These are phyloP conservation scores for Grifola frondosa DNA, from an alignment of 1,284 basidiomycete species.

Conservation along the genomic window DNA sequence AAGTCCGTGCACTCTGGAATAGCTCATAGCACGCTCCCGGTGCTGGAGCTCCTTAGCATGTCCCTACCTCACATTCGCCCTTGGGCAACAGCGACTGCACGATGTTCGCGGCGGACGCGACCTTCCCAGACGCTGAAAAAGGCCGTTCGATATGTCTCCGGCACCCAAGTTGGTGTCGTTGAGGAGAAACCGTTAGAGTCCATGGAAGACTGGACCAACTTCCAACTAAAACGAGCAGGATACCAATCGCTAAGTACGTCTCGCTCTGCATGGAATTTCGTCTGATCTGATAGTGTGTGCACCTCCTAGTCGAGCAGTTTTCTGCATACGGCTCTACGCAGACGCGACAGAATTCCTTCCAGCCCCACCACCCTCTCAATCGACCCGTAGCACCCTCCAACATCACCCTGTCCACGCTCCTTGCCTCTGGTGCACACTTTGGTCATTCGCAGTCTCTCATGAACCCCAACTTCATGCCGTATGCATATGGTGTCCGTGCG, in stretches of 20 bases:
- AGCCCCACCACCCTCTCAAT: slow-evolving; percentile 72
- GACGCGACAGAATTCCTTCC: slow-evolving; percentile 68
- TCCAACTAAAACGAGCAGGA: slow-evolving; percentile 58
- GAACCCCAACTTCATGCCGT: slow-evolving; percentile 89
- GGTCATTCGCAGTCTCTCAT: slow-evolving; percentile 85
- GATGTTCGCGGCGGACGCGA: slow-evolving; percentile 29
- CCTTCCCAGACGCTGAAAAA: slow-evolving; percentile 7
- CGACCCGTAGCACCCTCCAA: slow-evolving; percentile 61
- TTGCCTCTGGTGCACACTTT: slow-evolving; percentile 92
- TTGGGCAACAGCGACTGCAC: slow-evolving; percentile 40
- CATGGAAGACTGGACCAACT: slow-evolving; percentile 60
- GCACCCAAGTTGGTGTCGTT: slow-evolving; percentile 29
- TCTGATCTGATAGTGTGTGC: slow-evolving; percentile 3
- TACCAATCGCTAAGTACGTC: slow-evolving; percentile 55
- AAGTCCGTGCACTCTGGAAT: no score
- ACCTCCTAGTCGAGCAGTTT: slow-evolving; percentile 59
- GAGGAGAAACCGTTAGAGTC: slow-evolving; percentile 43
- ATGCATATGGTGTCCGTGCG: slow-evolving; percentile 90
- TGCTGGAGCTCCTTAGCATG: slow-evolving; percentile 29
- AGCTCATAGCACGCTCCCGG: no score
- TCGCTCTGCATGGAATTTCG: slow-evolving; percentile 13
- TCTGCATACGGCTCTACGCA: slow-evolving; percentile 77
- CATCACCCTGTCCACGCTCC: slow-evolving; percentile 83
- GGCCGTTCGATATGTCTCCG: slow-evolving; percentile 24
- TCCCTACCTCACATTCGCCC: slow-evolving; percentile 40